These are phyloP conservation scores for Lentinula boryana DNA, from an alignment of 768 basidiomycete genomes.

Conservation along the genomic window DNA sequence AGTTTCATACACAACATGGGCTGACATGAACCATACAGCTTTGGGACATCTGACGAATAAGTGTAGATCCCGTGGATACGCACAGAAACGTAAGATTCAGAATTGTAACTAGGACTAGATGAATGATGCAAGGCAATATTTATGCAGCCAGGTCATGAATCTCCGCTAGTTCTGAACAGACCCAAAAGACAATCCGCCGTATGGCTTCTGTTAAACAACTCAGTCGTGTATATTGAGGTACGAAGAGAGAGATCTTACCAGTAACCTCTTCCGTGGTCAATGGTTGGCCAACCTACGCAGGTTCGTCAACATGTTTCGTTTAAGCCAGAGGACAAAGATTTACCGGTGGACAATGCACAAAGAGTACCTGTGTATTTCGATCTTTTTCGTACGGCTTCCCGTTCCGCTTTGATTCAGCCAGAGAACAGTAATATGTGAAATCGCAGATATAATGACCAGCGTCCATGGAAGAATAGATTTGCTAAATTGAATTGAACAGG, in stretches of 20 bases:
- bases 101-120: no score
- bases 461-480: slow-evolving; percentile 69
- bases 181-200: slow-evolving; percentile 55
- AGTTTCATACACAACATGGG: no score
- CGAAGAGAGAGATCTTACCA: neutral
- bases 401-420: slow-evolving; percentile 58
- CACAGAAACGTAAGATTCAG: no score
- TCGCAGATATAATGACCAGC: slow-evolving; percentile 74
- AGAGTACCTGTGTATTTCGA: slow-evolving; percentile 48
- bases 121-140: neutral
- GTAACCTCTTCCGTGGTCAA: slow-evolving; percentile 62
- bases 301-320: neutral
- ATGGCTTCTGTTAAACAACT: slow-evolving; percentile 37
- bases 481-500: slow-evolving; percentile 27
- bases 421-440: slow-evolving; percentile 71
- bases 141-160: slow-evolving; percentile 1
- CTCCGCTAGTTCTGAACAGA: slow-evolving; percentile 15
- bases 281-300: slow-evolving; percentile 36
- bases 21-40: no score
- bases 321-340: no score
- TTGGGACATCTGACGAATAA: no score
- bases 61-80: no score
- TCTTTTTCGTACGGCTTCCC: slow-evolving; percentile 36
- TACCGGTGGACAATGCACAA: slow-evolving; percentile 68
- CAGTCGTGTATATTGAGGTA: neutral